Evolutionary conservation across 2,329 filamentous ascomycete genomes (phyloP).

Genomic region (Zasmidium citrigriseum): DNA sequence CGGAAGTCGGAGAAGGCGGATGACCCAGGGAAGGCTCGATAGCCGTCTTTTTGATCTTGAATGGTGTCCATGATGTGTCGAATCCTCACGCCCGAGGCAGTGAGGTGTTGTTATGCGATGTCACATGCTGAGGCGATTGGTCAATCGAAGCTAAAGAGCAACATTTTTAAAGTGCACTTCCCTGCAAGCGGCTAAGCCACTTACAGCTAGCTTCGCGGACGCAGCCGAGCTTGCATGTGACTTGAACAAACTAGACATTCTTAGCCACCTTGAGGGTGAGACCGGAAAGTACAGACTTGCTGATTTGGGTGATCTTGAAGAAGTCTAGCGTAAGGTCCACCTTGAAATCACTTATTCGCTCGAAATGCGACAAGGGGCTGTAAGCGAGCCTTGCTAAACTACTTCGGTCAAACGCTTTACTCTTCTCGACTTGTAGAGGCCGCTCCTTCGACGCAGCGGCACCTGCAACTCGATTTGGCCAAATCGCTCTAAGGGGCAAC

Average conservation of each 20-base stretch:
- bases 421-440: background rate
- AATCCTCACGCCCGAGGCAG: constrained; percentile 19
- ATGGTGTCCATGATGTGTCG: constrained; percentile 10
- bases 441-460: background rate
- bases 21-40: constrained; percentile 52
- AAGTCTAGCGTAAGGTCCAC: no score
- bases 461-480: no score
- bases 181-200: background rate
- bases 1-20: constrained; percentile 58
- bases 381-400: no score
- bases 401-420: no score
- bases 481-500: no score
- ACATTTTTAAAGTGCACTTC: background rate
- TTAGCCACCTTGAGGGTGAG: background rate
- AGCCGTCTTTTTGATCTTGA: constrained; percentile 22
- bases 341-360: no score
- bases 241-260: no score
- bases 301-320: no score
- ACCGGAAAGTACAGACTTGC: no score
- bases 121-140: constrained; percentile 9
- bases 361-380: no score
- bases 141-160: background rate
- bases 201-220: background rate
- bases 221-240: constrained; percentile 4
- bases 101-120: constrained; percentile 5